Evolutionary conservation across 805 yeast genomes (phyloP).

Genomic region (Starmera caribaea): DNA sequence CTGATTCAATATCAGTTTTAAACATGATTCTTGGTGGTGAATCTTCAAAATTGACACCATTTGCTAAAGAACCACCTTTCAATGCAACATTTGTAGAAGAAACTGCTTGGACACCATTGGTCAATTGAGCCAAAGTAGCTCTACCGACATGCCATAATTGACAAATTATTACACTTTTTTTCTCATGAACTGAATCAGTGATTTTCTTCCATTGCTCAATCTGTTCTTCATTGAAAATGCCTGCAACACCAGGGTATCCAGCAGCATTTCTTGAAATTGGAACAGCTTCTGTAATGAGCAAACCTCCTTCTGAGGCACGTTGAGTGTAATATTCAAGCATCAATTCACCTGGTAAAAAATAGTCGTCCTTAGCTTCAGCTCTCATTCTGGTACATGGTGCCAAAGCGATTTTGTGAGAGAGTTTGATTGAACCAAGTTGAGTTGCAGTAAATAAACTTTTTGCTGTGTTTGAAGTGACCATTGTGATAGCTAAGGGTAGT

Average conservation of each 20-base stretch:
- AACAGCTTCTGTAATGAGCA: constrained; percentile 40
- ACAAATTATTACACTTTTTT: constrained; percentile 25
- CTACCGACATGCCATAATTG: constrained; percentile 43
- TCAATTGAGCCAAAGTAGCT: constrained; percentile 20
- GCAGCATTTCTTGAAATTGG: constrained; percentile 21
- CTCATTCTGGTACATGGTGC: constrained; percentile 25
- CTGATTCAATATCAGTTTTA: constrained; percentile 16
- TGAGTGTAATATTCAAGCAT: constrained; percentile 33
- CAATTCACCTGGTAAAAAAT: constrained; percentile 33
- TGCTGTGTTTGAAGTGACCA: no score
- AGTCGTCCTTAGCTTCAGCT: constrained; percentile 15
- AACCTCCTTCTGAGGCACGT: constrained; percentile 37
- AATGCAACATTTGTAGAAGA: constrained; percentile 13
- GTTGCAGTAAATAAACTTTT: no score
- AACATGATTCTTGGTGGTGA: constrained; percentile 10
- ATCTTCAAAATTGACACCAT: constrained; percentile 14
- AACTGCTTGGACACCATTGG: constrained; percentile 17
- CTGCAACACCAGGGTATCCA: constrained; percentile 17
- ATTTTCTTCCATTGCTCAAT: constrained; percentile 29
- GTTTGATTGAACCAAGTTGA: constrained; percentile 18
- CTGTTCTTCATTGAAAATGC: constrained; percentile 21
- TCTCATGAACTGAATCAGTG: constrained; percentile 34
- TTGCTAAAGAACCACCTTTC: constrained; percentile 1
- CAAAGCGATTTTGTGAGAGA: constrained; percentile 19
- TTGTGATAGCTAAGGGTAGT: no score